Base-by-base conservation (phyloP, 2,329 filamentous ascomycete species). In the Westerdykella ornata region DNA sequence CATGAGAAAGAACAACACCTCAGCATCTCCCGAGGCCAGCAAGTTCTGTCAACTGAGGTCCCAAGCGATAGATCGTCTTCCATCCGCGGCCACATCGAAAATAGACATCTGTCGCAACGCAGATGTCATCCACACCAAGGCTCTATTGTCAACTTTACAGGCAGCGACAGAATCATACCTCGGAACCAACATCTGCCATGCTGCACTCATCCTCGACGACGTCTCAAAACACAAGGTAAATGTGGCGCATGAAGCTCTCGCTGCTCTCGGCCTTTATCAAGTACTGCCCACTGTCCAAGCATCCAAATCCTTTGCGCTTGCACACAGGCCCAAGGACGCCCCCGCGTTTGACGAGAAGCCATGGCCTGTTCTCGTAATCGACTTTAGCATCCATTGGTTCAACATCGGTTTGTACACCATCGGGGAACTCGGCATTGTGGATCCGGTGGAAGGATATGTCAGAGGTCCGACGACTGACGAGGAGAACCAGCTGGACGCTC, bases 101-200 rank as follows among this genome's bases (percentile, higher is more conserved):
- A 29, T 43, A 20, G 29, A 43, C 32, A 36, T 43, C 19, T 51
- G 43, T 44, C 35, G 31, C 19, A 16, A 37, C 17, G 19, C 38
- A 39, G 41, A 46, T 45, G 41, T 45, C 35, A 31, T 15, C 5
- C 37, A 29, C 19, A 37, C 40, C 34, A 39, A 42, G 29, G 30
- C 33, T 33, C 16, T 51, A 12, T 19, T 47, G 32, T n/a, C 35
- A n/a, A 22, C 36, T 34, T 37, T 48, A 15, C 46, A 48, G 32
- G 19, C 41, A 33, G 39, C 39, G 11, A 36, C 40, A 37, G 48
- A 46, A 37, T 37, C 39, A 8, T 48, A 51, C 33, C 45, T 51
- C 16, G 43, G 46, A 12, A 46, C 36, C 11, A 46, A 43, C 30
- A 43, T 51, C 37, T 50, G 45, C 41, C 46, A 41, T 33, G 37